phyloP scores from a whole-genome alignment of 192 early-diverging fungal genomes.

The Coemansia reversa region DNA sequence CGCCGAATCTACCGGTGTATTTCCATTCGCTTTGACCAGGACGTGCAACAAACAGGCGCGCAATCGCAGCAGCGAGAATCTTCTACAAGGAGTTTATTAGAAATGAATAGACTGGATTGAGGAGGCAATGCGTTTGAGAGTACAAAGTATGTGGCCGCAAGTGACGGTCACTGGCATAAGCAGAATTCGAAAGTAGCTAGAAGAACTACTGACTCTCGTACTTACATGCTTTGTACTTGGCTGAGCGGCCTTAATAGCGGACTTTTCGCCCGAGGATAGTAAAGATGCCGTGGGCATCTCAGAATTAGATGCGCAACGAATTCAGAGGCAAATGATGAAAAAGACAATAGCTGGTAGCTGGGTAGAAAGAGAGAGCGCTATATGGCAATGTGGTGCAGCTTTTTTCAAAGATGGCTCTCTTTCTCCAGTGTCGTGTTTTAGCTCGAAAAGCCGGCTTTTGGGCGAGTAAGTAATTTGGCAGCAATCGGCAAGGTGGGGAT shows the following conservation, averaged over 20 bases:
- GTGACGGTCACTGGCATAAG: too few relatives aligned
- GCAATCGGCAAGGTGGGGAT: too few relatives aligned
- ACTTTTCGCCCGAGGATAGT: conserved; percentile 64
- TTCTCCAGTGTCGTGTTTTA: too few relatives aligned
- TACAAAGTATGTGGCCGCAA: too few relatives aligned
- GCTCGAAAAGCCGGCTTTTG: too few relatives aligned
- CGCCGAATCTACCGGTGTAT: conserved; percentile 70
- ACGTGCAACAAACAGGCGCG: conserved; percentile 70
- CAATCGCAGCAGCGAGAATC: conserved; percentile 75
- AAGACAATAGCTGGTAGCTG: neutral
- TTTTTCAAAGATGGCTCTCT: too few relatives aligned
- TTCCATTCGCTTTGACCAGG: conserved; percentile 67
- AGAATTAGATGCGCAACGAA: neutral
- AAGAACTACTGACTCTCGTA: neutral
- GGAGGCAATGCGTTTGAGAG: too few relatives aligned
- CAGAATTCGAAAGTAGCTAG: too few relatives aligned
- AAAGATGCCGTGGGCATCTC: conserved; percentile 64
- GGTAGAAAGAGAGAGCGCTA: neutral
- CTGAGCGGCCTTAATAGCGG: conserved; percentile 62
- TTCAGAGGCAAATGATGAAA: neutral
- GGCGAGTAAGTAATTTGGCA: too few relatives aligned
- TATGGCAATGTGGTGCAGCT: neutral
- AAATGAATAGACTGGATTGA: neutral
- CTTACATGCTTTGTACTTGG: conserved; percentile 60
- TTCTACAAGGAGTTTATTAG: conserved; percentile 54